Conservation (phyloP, 192 early-diverging fungal species). For the Backusella parvicylindrica region DNA sequence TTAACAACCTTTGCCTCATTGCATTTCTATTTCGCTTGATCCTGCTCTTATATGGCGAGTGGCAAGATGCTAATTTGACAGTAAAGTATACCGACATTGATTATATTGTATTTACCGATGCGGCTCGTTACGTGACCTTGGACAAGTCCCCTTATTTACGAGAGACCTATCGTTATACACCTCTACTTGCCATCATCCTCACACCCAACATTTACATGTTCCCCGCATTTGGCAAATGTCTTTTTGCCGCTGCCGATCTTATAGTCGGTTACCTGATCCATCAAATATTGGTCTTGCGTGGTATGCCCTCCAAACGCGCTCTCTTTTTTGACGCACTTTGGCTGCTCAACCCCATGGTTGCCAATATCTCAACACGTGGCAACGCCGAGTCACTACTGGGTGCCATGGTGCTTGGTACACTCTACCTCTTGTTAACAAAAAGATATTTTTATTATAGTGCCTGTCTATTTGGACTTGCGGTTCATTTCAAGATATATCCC, state of each 20-base stretch:
- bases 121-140: slow-evolving; percentile 70
- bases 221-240: slow-evolving; percentile 81
- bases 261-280: slow-evolving; percentile 70
- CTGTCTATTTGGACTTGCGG: slow-evolving; percentile 81
- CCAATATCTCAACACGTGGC: slow-evolving; percentile 94
- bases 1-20: slow-evolving; percentile 19
- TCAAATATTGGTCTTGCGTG: slow-evolving; percentile 49
- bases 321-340: slow-evolving; percentile 66
- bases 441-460: slow-evolving; percentile 48
- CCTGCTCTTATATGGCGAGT: slow-evolving; percentile 80
- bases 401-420: slow-evolving; percentile 67
- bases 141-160: slow-evolving; percentile 83
- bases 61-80: slow-evolving; percentile 81
- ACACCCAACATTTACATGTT: slow-evolving; percentile 77
- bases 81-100: slow-evolving; percentile 99
- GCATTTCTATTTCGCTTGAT: slow-evolving; percentile 52
- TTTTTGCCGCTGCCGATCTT: slow-evolving; percentile 87
- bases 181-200: slow-evolving; percentile 87
- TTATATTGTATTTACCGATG: slow-evolving; percentile 96
- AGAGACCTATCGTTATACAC: slow-evolving; percentile 97
- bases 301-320: slow-evolving; percentile 45
- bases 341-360: slow-evolving; percentile 95
- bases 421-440: slow-evolving; percentile 66
- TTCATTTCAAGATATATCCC: slow-evolving; percentile 98
- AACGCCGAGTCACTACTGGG: slow-evolving; percentile 88